These are phyloP conservation scores for Scheffersomyces stipitis DNA, from an alignment of 805 yeast species.

Conservation along the genomic window DNA sequence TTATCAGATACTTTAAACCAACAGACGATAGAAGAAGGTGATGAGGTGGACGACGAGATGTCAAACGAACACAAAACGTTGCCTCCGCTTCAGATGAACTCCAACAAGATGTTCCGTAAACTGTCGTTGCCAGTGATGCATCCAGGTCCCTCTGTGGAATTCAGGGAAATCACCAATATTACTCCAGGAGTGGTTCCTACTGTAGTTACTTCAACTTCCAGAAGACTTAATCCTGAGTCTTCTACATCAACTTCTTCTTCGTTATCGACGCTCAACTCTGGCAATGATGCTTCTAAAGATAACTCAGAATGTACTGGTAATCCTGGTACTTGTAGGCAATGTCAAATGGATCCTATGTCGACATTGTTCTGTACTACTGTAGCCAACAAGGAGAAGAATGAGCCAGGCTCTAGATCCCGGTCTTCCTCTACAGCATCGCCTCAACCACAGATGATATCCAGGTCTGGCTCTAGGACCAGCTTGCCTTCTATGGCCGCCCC, in stretches of 20 bases:
- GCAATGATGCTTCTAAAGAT: slow-evolving; percentile 6
- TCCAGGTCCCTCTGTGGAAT: slow-evolving; percentile 62
- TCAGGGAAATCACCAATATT: slow-evolving; percentile 43
- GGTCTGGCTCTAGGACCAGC: slow-evolving; percentile 12
- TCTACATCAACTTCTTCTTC: not conserved
- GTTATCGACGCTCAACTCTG: slow-evolving; percentile 6
- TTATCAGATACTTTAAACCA: slow-evolving; percentile 28
- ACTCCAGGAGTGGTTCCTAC: slow-evolving; percentile 40
- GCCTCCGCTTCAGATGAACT: slow-evolving; percentile 40
- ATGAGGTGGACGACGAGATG: slow-evolving; percentile 12
- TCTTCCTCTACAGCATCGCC: slow-evolving; percentile 3
- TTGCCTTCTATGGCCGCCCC: slow-evolving; percentile 16
- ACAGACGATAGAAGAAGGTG: slow-evolving; percentile 4
- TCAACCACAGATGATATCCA: slow-evolving; percentile 8
- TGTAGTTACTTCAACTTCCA: slow-evolving; percentile 21
- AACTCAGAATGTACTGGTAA: slow-evolving; percentile 68
- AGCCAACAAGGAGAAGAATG: slow-evolving; percentile 50
- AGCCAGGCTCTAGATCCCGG: slow-evolving; percentile 1
- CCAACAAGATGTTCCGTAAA: slow-evolving; percentile 25
- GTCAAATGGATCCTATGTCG: slow-evolving; percentile 84
- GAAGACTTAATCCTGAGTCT: slow-evolving; percentile 6
- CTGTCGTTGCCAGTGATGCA: slow-evolving; percentile 56
- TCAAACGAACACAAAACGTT: slow-evolving; percentile 26
- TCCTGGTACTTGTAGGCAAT: slow-evolving; percentile 84
- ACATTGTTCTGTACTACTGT: slow-evolving; percentile 86